Evolutionary conservation across 768 basidiomycete genomes (phyloP).

Genomic region (Kwoniella botswanensis): DNA sequence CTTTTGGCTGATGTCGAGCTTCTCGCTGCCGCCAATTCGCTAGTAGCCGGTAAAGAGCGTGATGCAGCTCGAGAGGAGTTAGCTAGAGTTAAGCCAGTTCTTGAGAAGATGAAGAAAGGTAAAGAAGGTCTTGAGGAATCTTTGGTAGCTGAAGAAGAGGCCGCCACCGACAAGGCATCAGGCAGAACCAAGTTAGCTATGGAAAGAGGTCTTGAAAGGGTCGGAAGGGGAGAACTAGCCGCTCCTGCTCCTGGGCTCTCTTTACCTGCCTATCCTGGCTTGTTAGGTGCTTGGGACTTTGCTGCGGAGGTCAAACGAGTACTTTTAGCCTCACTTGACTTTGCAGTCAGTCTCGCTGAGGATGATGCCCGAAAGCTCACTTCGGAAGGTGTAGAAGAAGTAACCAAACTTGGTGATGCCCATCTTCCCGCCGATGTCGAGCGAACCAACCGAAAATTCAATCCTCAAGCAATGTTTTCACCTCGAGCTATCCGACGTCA

Average conservation of each 20-base stretch:
- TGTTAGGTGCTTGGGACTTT: slow-evolving; percentile 83
- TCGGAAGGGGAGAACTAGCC: slow-evolving; percentile 75
- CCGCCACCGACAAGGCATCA: slow-evolving; percentile 65
- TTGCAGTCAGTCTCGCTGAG: slow-evolving; percentile 77
- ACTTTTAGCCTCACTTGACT: slow-evolving; percentile 79
- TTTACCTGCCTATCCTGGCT: slow-evolving; percentile 80
- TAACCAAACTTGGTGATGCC: slow-evolving; percentile 72
- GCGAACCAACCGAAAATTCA: slow-evolving; percentile 79
- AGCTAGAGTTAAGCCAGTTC: slow-evolving; percentile 71
- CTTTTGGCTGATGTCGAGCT: slow-evolving; percentile 89
- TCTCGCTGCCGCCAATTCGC: slow-evolving; percentile 80
- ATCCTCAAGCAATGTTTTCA: slow-evolving; percentile 97
- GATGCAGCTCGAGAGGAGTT: slow-evolving; percentile 74
- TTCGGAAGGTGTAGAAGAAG: slow-evolving; percentile 68
- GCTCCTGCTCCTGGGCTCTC: slow-evolving; percentile 34
- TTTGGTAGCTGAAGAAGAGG: slow-evolving; percentile 80
- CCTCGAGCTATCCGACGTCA: slow-evolving; percentile 73
- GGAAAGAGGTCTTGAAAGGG: slow-evolving; percentile 71
- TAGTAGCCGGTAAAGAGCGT: slow-evolving; percentile 80
- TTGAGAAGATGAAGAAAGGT: slow-evolving; percentile 82
- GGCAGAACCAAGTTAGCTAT: slow-evolving; percentile 68
- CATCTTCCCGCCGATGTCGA: slow-evolving; percentile 78
- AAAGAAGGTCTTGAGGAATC: slow-evolving; percentile 77
- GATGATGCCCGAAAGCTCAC: slow-evolving; percentile 78
- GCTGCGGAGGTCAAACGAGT: slow-evolving; percentile 75